Percentiles rank a stretch among this genome's conserved stretches.
These are phyloP conservation scores for Suhomyces xylopsoci DNA, from an alignment of 805 yeast genomes.

Conservation along the genomic window DNA sequence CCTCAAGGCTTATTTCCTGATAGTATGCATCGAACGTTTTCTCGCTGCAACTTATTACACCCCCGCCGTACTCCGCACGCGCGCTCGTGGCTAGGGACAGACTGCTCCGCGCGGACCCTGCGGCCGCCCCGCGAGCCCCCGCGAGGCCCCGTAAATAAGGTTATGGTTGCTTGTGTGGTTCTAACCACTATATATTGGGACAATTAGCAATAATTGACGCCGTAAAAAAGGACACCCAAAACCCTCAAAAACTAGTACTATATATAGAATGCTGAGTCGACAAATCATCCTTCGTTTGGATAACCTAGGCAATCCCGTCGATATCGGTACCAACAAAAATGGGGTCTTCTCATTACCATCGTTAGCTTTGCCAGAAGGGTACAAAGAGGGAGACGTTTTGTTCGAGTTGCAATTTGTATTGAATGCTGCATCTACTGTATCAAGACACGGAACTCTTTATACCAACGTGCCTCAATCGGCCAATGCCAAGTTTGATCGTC, in stretches of 20 bases:
- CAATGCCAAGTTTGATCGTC: conserved; percentile 50
- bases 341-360: conserved; percentile 56
- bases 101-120: neutral
- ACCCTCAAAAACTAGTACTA: too few relatives aligned
- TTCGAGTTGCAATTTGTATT: conserved; percentile 58
- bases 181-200: neutral
- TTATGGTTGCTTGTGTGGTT: neutral
- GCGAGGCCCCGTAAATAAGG: neutral
- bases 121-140: neutral
- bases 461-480: conserved; percentile 62
- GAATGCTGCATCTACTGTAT: conserved; percentile 71
- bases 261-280: conserved; percentile 12
- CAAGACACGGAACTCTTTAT: conserved; percentile 69
- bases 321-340: conserved; percentile 29
- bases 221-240: neutral
- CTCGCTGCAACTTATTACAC: neutral
- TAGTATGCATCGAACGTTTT: neutral
- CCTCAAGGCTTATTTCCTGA: neutral
- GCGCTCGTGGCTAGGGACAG: neutral
- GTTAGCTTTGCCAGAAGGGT: conserved; percentile 31
- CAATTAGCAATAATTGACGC: neutral
- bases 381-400: conserved; percentile 38
- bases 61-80: neutral
- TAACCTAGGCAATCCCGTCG: conserved; percentile 47
- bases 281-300: conserved; percentile 47